Evolutionary conservation across 306 rosid species (phyloP), one percentile per base, ranked within the genome.

Genomic region (Purshia tridentata): DNA sequence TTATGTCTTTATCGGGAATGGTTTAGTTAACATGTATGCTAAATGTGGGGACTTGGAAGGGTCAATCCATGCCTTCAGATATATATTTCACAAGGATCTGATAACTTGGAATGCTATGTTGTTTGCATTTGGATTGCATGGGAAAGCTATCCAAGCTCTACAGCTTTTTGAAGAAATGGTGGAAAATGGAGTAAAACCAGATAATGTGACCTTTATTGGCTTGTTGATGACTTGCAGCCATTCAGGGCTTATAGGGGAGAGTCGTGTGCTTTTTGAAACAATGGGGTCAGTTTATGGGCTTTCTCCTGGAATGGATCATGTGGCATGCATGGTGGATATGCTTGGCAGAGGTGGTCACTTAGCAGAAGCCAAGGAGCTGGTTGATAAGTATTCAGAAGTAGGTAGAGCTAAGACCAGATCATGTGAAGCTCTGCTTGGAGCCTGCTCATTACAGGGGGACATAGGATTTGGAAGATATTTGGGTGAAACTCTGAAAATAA

Each of bases 221-320:
- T 35, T 92, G 73, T 81, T 92, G 72, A 84, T 92, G 90, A 83
- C 90, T 80, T 89, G 97, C 80, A 89, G 96, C 77, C 97, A 92
- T 67, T 77, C 82, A 61, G 96, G 97, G 70, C 90, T 92, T 48
- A 73, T 87, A 70, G 73, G 82, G 16, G 80, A 89, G 72, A 86
- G 93, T 23, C 82, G 70, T 47, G 72, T 71, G 15, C 72, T 88
- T 56, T 86, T 86, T 65, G 73, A 80, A 80, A 86, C 88, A 52
- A 86, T 87, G 93, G 73, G 68, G 69, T 81, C 67, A 57, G 87
- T 83, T 62, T 77, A 74, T 73, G 89, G 91, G 56, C 60, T 92
- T 77, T 44, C 81, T 45, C 85, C 69, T 40, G 88, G 81, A 80
- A 76, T 59, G 72, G 92, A 88, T 72, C 98, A 92, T 72, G 84